phyloP scores from a whole-genome alignment of 805 yeast species.

The Yarrowia hollandica region DNA sequence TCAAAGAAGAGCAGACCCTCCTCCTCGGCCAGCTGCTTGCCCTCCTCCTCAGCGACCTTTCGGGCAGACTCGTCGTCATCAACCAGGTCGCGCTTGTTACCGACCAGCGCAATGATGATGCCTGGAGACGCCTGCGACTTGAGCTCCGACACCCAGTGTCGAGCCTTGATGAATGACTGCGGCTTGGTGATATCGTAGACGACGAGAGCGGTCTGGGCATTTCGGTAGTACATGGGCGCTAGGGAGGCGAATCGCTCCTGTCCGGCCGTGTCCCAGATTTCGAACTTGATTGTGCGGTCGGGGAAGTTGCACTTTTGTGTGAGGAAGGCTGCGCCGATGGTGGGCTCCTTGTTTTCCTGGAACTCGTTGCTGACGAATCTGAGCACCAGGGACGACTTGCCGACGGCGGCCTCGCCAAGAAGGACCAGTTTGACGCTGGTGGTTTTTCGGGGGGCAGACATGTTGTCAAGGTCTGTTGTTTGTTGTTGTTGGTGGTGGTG shows the following conservation, averaged over 20 bases:
- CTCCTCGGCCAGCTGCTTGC: slow-evolving; percentile 82
- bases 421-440: slow-evolving; percentile 86
- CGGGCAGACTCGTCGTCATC: slow-evolving; percentile 57
- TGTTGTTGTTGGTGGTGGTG: not conserved
- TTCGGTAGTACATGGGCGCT: slow-evolving; percentile 96
- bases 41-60: slow-evolving; percentile 84
- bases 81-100: slow-evolving; percentile 83
- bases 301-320: slow-evolving; percentile 92
- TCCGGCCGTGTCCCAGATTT: slow-evolving; percentile 84
- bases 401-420: slow-evolving; percentile 97
- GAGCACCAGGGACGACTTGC: slow-evolving; percentile 88
- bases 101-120: slow-evolving; percentile 89
- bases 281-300: slow-evolving; percentile 79
- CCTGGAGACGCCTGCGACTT: slow-evolving; percentile 94
- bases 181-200: slow-evolving; percentile 96
- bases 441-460: slow-evolving; percentile 37
- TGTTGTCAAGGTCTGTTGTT: not conserved
- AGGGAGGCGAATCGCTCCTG: slow-evolving; percentile 94
- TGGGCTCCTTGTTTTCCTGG: slow-evolving; percentile 96
- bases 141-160: slow-evolving; percentile 96
- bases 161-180: slow-evolving; percentile 89
- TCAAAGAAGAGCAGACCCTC: slow-evolving; percentile 89
- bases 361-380: slow-evolving; percentile 93
- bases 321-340: slow-evolving; percentile 96
- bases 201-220: slow-evolving; percentile 95